phyloP scores from a whole-genome alignment of 495 filamentous ascomycete species.

The Pseudotulostoma volvatum region DNA sequence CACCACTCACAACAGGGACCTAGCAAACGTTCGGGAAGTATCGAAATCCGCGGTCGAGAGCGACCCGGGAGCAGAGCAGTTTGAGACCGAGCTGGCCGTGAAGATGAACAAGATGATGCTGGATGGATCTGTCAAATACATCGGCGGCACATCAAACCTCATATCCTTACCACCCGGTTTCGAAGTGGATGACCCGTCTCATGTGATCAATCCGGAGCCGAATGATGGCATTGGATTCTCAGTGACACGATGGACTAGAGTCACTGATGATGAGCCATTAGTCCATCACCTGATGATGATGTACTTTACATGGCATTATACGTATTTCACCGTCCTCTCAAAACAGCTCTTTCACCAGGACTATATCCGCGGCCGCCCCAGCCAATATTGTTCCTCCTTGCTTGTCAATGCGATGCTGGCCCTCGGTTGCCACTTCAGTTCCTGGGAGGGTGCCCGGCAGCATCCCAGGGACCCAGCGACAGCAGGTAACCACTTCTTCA shows the following conservation, averaged over 20 bases:
- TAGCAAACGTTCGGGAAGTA: constrained; percentile 6
- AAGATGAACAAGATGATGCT: constrained; percentile 90
- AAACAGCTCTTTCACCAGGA: constrained; percentile 78
- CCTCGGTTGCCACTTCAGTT: constrained; percentile 91
- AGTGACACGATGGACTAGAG: constrained; percentile 70
- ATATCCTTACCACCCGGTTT: constrained; percentile 54
- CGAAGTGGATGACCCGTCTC: constrained; percentile 28
- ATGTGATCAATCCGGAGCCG: neutral
- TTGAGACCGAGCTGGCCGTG: constrained; percentile 73
- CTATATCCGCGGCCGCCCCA: constrained; percentile 49
- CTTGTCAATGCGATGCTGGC: constrained; percentile 95
- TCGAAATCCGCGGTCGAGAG: constrained; percentile 12
- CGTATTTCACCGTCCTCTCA: constrained; percentile 89
- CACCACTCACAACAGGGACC: constrained; percentile 35
- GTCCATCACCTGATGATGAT: constrained; percentile 83
- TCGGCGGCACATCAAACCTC: constrained; percentile 88
- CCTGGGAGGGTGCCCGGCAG: constrained; percentile 49
- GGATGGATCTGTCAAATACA: constrained; percentile 80
- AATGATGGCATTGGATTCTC: constrained; percentile 23
- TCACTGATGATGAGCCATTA: constrained; percentile 62
- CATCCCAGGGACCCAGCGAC: constrained; percentile 59
- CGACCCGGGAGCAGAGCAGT: constrained; percentile 37
- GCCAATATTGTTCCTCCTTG: constrained; percentile 69
- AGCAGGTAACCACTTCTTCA: constrained; percentile 93
- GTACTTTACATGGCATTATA: constrained; percentile 98